phyloP scores from a whole-genome alignment of 331 rosid genomes.

The Malus hybrid region DNA sequence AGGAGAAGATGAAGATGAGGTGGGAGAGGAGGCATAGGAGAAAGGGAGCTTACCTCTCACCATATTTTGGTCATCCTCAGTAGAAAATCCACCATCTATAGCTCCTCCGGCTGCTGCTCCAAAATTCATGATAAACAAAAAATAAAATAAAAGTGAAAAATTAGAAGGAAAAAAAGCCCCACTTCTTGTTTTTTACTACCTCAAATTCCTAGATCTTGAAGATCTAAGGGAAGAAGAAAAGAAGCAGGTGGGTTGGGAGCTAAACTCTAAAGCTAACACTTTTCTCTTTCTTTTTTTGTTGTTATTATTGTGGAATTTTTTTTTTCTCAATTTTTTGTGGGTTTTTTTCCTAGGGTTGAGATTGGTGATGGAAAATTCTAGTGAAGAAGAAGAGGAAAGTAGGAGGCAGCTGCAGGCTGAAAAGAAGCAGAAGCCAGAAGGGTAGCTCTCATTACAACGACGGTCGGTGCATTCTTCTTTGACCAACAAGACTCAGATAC shows the following conservation, averaged over 20 bases:
- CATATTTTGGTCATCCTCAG: neutral
- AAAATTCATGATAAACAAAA: slow-evolving; percentile 10
- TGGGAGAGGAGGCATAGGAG: neutral
- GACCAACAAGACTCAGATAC: slow-evolving; percentile 4
- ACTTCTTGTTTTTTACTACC: neutral
- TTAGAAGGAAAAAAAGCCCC: neutral
- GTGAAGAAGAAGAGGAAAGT: neutral
- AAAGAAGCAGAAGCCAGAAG: neutral
- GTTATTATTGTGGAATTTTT: neutral
- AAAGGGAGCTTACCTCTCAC: slow-evolving; percentile 4
- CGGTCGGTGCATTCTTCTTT: slow-evolving; percentile 28
- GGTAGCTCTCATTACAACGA: slow-evolving; percentile 20
- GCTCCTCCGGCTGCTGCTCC: slow-evolving; percentile 6
- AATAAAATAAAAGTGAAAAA: neutral
- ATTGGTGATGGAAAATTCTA: neutral
- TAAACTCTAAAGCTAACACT: neutral
- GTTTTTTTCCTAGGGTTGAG: slow-evolving; percentile 9
- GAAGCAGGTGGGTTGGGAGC: neutral
- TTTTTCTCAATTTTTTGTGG: neutral
- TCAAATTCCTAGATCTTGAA: slow-evolving; percentile 5
- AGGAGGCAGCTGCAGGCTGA: neutral
- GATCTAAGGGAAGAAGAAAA: neutral
- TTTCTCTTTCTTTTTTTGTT: neutral
- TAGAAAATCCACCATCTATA: neutral
- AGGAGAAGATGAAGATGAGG: slow-evolving; percentile 5